Evolutionary conservation across 371 early-diverging fungal species (phyloP).

Genomic region (Mucor lusitanicus): DNA sequence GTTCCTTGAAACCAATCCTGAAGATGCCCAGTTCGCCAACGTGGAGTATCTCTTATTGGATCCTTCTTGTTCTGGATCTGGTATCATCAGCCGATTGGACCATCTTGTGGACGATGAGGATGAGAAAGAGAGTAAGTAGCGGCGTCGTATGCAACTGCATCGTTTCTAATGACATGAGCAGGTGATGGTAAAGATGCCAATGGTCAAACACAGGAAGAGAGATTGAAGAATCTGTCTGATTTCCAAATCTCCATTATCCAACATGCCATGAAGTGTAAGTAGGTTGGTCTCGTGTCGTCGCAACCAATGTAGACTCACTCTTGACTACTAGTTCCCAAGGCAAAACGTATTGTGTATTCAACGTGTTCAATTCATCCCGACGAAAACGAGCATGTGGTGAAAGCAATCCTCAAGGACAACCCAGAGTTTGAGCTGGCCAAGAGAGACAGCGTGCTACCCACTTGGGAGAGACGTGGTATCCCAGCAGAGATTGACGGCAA

Average conservation of each 20-base stretch:
- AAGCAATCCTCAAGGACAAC: conserved; percentile 52
- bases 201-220: conserved; percentile 57
- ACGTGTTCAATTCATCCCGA: conserved; percentile 94
- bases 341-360: conserved; percentile 88
- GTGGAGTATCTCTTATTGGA: conserved; percentile 95
- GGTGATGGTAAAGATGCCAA: conserved; percentile 13
- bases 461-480: conserved; percentile 77
- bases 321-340: conserved; percentile 62
- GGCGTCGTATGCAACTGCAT: background rate
- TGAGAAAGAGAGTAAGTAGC: conserved; percentile 25
- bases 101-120: conserved; percentile 71
- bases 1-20: conserved; percentile 70
- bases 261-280: conserved; percentile 75
- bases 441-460: conserved; percentile 64
- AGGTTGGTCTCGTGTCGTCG: background rate
- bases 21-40: conserved; percentile 60
- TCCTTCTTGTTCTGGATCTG: conserved; percentile 98
- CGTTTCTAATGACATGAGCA: background rate
- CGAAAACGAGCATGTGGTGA: conserved; percentile 97
- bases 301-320: background rate
- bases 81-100: conserved; percentile 89
- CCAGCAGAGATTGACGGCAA: conserved; percentile 42
- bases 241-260: conserved; percentile 71
- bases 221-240: conserved; percentile 70
- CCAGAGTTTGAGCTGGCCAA: conserved; percentile 61